Evolutionary conservation across 1,284 basidiomycete genomes (phyloP).

Genomic region (Chondrostereum purpureum): DNA sequence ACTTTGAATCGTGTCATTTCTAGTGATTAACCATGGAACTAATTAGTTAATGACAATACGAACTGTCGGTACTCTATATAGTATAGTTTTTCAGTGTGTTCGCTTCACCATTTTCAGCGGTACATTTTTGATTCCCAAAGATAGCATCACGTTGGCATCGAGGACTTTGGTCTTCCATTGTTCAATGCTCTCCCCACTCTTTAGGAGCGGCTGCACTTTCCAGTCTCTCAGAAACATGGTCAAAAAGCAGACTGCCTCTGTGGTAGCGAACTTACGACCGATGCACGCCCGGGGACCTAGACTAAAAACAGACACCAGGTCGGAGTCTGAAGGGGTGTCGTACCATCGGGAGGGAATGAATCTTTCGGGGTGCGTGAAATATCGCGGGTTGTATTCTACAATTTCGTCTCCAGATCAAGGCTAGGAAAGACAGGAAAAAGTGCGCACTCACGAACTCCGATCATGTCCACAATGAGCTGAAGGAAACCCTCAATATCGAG

Average conservation of each 20-base stretch:
- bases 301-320: conserved; percentile 40
- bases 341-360: conserved; percentile 37
- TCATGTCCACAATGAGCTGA: conserved; percentile 40
- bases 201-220: conserved; percentile 36
- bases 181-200: conserved; percentile 33
- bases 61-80: too few relatives aligned
- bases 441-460: conserved; percentile 42
- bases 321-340: conserved; percentile 20
- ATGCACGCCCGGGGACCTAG: conserved; percentile 48
- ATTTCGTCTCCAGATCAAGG: conserved; percentile 5
- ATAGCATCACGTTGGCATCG: conserved; percentile 30
- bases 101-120: conserved; percentile 32
- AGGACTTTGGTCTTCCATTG: conserved; percentile 39
- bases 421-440: background rate
- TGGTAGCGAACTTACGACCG: conserved; percentile 47
- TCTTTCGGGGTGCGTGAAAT: conserved; percentile 32
- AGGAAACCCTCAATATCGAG: background rate
- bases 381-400: conserved; percentile 28
- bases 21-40: too few relatives aligned
- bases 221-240: conserved; percentile 45
- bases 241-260: conserved; percentile 48
- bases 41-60: too few relatives aligned
- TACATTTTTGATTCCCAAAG: conserved; percentile 33
- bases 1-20: too few relatives aligned
- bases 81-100: too few relatives aligned